These are phyloP conservation scores for Chalciporus sphaerocephalus DNA, from an alignment of 768 basidiomycete species.

Conservation along the genomic window DNA sequence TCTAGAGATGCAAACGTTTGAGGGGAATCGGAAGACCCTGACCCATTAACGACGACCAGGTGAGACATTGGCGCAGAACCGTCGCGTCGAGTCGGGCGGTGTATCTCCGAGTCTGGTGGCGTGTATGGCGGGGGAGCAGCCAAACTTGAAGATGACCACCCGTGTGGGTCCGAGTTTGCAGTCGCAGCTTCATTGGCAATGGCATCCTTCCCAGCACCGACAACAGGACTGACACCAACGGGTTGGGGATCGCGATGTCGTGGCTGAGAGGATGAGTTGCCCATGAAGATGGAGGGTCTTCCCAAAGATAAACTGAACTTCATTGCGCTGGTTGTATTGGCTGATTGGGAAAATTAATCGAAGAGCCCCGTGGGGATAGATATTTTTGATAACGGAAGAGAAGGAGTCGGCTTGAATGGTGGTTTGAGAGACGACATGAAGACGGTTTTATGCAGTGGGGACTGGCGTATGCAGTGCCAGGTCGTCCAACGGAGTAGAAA, in stretches of 20 bases:
- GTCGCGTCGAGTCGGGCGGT: neutral
- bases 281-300: conserved; percentile 7
- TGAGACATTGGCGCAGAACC: neutral
- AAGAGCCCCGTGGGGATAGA: neutral
- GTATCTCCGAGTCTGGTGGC: conserved; percentile 3
- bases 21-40: conserved; percentile 5
- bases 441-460: neutral
- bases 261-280: conserved; percentile 12
- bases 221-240: neutral
- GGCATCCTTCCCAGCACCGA: conserved; percentile 2
- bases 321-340: neutral
- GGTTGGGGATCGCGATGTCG: conserved; percentile 5
- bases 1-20: conserved; percentile 12
- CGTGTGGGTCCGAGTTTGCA: neutral
- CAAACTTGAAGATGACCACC: conserved; percentile 4
- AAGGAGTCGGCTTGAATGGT: too few species aligned
- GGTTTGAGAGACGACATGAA: too few species aligned
- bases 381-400: neutral
- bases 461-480: neutral
- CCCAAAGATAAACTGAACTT: conserved; percentile 3
- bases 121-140: conserved; percentile 26
- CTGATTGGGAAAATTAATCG: neutral
- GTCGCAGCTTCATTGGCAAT: neutral
- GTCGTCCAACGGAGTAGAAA: neutral
- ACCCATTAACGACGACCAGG: neutral